phyloP scores from a whole-genome alignment of 805 yeast species.

The Yamadazyma philogaea region DNA sequence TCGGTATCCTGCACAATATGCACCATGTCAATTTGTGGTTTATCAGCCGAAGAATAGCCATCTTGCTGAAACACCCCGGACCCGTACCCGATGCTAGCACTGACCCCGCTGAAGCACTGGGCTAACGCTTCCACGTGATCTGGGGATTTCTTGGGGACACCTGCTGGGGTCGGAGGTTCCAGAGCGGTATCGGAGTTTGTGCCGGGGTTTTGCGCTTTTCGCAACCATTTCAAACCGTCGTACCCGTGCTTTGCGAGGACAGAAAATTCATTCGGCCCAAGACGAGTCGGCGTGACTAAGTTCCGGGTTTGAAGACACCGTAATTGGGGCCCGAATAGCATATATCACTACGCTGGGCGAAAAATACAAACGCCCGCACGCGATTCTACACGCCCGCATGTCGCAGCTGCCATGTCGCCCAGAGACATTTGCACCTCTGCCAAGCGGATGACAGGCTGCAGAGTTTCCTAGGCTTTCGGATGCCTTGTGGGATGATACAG shows the following conservation, averaged over 20 bases:
- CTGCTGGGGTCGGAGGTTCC: neutral
- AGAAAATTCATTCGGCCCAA: neutral
- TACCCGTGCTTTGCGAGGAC: neutral
- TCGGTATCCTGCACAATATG: conserved; percentile 73
- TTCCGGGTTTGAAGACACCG: neutral
- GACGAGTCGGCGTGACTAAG: neutral
- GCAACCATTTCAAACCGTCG: neutral
- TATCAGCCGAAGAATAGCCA: conserved; percentile 25
- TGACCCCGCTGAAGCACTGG: neutral
- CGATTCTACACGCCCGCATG: too few species aligned
- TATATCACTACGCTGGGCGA: neutral
- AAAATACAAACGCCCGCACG: too few species aligned
- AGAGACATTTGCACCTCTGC: too few species aligned
- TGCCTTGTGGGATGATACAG: too few species aligned
- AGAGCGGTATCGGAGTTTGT: neutral
- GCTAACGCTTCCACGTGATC: neutral
- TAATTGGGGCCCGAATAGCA: neutral
- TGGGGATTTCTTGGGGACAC: neutral
- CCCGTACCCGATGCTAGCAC: conserved; percentile 72
- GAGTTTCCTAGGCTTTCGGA: too few species aligned
- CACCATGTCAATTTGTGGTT: conserved; percentile 80
- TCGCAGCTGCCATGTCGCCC: too few species aligned
- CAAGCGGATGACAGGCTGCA: too few species aligned
- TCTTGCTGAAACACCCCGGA: conserved; percentile 84
- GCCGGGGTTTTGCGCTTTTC: neutral